These are phyloP conservation scores for Boletus mariae DNA, from an alignment of 1,284 basidiomycete species.

Conservation along the genomic window DNA sequence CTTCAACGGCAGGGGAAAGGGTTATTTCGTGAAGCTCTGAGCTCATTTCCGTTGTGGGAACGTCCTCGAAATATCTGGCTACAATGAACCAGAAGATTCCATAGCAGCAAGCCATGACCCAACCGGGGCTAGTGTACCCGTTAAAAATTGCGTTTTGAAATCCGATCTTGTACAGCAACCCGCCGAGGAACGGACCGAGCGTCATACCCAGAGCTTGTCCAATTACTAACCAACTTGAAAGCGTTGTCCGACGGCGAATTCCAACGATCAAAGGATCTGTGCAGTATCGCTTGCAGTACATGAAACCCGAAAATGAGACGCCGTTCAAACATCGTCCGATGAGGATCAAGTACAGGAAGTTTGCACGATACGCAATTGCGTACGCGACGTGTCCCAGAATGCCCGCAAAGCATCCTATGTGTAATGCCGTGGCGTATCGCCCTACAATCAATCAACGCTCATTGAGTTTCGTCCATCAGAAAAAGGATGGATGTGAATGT, in stretches of 20 bases:
- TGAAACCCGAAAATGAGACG: conserved; percentile 43
- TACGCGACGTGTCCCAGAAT: conserved; percentile 44
- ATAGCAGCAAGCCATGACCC: conserved; percentile 60
- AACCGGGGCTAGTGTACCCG: conserved; percentile 64
- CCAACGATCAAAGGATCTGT: conserved; percentile 66
- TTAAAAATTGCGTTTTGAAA: conserved; percentile 51
- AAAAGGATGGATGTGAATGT: background rate
- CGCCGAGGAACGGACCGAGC: conserved; percentile 64
- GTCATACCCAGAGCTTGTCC: conserved; percentile 64
- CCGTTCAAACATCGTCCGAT: conserved; percentile 46
- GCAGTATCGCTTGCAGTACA: conserved; percentile 61
- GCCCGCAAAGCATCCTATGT: conserved; percentile 41
- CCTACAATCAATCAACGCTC: conserved; percentile 34
- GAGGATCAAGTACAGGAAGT: conserved; percentile 49
- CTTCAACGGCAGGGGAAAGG: conserved; percentile 1
- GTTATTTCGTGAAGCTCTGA: conserved; percentile 11
- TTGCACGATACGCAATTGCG: conserved; percentile 43
- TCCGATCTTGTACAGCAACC: conserved; percentile 56
- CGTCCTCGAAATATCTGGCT: conserved; percentile 50
- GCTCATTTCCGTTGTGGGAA: conserved; percentile 27
- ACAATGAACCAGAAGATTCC: conserved; percentile 48
- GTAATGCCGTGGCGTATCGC: conserved; percentile 46
- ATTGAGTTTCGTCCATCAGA: background rate
- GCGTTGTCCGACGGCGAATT: conserved; percentile 56
- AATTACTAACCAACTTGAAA: conserved; percentile 61